These are phyloP conservation scores for Cinnamomum micranthum DNA, from an alignment of 164 flowering plant species.

Conservation along the genomic window DNA sequence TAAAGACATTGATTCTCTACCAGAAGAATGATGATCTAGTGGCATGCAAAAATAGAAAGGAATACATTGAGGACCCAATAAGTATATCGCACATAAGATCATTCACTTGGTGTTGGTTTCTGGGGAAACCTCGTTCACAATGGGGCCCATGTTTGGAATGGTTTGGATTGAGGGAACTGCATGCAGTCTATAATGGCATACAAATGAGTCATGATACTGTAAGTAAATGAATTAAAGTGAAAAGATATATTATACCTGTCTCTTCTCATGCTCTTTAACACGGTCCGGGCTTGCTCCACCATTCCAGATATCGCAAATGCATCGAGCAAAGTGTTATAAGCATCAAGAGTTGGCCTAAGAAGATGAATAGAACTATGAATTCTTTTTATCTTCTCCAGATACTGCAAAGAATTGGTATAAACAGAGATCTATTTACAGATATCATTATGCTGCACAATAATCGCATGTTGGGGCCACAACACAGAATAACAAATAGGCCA, in stretches of 20 bases:
- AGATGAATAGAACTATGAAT: not conserved
- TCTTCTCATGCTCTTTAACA: constrained; percentile 95
- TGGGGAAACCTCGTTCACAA: not conserved
- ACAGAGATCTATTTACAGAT: not conserved
- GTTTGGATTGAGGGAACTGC: not conserved
- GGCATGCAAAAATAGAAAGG: not conserved
- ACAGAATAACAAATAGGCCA: no score
- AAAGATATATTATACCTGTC: constrained; percentile 50
- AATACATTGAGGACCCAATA: not conserved
- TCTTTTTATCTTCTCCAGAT: not conserved
- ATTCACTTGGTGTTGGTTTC: no score
- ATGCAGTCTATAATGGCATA: not conserved
- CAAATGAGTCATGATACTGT: not conserved
- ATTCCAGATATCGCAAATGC: constrained; percentile 96
- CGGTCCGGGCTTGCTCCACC: constrained; percentile 86
- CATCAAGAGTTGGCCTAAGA: constrained; percentile 84
- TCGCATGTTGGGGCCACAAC: no score
- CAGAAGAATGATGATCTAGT: not conserved
- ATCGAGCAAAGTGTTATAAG: constrained; percentile 92
- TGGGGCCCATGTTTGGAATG: not conserved
- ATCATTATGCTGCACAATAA: not conserved
- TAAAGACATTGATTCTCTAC: no score
- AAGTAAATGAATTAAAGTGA: not conserved
- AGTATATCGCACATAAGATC: no score
- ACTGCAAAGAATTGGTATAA: not conserved